phyloP scores from a whole-genome alignment of 345 rosid genomes.

The Citropsis articulata region DNA sequence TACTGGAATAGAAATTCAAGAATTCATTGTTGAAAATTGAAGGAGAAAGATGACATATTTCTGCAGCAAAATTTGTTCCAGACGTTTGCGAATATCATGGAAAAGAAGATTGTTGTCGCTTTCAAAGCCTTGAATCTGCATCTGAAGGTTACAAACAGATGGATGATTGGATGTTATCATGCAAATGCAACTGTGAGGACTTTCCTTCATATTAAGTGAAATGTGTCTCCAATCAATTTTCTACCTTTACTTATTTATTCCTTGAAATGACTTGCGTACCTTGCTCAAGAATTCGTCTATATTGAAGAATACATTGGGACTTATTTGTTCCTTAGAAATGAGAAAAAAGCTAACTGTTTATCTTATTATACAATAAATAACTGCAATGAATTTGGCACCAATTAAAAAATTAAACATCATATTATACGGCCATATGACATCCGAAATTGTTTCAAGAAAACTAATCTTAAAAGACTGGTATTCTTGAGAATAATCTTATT shows the following conservation, averaged over 20 bases:
- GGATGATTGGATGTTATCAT: not conserved
- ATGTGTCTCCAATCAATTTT: not conserved
- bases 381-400: no score
- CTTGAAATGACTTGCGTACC: not conserved
- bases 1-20: conserved; percentile 81
- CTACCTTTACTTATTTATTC: not conserved
- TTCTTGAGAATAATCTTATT: not conserved
- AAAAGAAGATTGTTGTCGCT: not conserved
- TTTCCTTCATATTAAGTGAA: not conserved
- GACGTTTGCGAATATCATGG: not conserved
- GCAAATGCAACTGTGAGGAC: not conserved
- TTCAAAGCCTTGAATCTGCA: not conserved
- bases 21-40: conserved; percentile 79
- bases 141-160: not conserved
- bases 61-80: not conserved
- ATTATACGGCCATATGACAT: not conserved
- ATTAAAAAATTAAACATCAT: no score
- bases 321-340: not conserved
- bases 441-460: not conserved
- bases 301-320: not conserved
- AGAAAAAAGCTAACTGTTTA: not conserved
- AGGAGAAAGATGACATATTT: not conserved
- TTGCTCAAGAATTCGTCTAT: not conserved
- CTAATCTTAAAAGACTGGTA: not conserved
- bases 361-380: not conserved